Base-by-base conservation (phyloP, 495 filamentous ascomycete genomes). In the Xylaria palmicola region DNA sequence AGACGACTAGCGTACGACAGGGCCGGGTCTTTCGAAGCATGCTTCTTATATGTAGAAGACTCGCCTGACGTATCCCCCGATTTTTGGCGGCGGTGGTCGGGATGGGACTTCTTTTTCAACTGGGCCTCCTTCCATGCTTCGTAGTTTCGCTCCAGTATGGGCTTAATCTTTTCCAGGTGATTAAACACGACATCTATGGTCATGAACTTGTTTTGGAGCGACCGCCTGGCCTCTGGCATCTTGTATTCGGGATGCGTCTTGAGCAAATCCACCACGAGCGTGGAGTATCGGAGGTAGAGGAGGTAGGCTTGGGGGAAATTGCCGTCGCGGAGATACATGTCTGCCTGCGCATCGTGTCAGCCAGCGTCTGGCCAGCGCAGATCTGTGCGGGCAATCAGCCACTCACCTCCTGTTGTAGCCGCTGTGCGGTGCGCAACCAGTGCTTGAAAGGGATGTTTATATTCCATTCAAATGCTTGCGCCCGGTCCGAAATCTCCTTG, bases 291-390 rank as follows among this genome's bases (percentile, higher is more conserved):
- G 62, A 92, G 88, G 8, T 96, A 81, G 17, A 97, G 79, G 22
- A 97, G 78, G 75, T 94, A 98, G 1, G 93, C 88, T 68, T 93
- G 89, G 59, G 93, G 84, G 48, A 91, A 81, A 75, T 96, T 90
- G 57, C 89, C 87, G 76, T 98, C 95, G 19, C 78, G 83, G 67
- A 93, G 83, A 72, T 97, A 97, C 62, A 92, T 90, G 10, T 67
- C 63, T 5, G 69, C 77, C 79, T 80, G 55, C 66, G 19, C 60
- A n/a, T n/a, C n/a, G n/a, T n/a, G 9, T 12, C 30, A 32, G 32
- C 27, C 53, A 37, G 22, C 32, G 32, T 10, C 4, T 19, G 26
- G 48, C 27, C 22, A 37, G 51, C 60, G 22, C 19, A 34, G 26
- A n/a, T n/a, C n/a, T n/a, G n/a, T n/a, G n/a, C n/a, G n/a, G n/a